Base-by-base conservation (phyloP, 306 rosid species). In the Vigna reflexopilosa region DNA sequence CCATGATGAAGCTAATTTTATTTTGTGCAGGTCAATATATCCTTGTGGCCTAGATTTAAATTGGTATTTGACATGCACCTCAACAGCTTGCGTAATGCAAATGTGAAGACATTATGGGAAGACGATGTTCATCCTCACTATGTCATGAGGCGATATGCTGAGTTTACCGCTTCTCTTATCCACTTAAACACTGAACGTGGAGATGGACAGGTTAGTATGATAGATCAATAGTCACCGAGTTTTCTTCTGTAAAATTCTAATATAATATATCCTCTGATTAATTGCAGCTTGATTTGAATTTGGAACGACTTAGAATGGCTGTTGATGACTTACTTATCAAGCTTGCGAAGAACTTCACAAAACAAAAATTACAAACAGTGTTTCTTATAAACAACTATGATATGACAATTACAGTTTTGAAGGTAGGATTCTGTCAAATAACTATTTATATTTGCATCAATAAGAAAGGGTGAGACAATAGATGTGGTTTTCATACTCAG, bases 81-180 rank as follows among this genome's bases (percentile, higher is more conserved):
- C 77, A 88, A 78, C 91, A 95, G 98, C 86, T 83, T 95, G 71
- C 89, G 98, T 40, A 95, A 88, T 81, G 96, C 98, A 62, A 91
- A 85, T 80, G 93, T 95, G 76, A 92, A 69, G 84, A 90, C 91
- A 1, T 91, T 95, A 82, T 92, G 98, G 98, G 98, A 95, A 85
- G 98, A 95, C 64, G 98, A 95, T 80, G 93, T 92, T 85, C 98
- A 88, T 85, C 98, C 98, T 79, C 98, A 95, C 91, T 95, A 90
- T 69, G 98, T 95, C 78, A 89, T 92, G 96, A 86, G 98, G 86
- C 97, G 97, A 75, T 95, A 92, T 85, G 98, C 97, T 61, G 98
- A 95, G 89, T 95, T 95, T 84, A 92, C 98, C 58, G 98, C 98
- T 75, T 92, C 98, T 3, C 93, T 92, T 74, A 90, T 92, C 81